A percentile compares a stretch with the other conserved stretches of the same genome.
These are phyloP conservation scores for Phaeosphaeriaceae sp. DNA, from an alignment of 2,329 filamentous ascomycete genomes.

Conservation along the genomic window DNA sequence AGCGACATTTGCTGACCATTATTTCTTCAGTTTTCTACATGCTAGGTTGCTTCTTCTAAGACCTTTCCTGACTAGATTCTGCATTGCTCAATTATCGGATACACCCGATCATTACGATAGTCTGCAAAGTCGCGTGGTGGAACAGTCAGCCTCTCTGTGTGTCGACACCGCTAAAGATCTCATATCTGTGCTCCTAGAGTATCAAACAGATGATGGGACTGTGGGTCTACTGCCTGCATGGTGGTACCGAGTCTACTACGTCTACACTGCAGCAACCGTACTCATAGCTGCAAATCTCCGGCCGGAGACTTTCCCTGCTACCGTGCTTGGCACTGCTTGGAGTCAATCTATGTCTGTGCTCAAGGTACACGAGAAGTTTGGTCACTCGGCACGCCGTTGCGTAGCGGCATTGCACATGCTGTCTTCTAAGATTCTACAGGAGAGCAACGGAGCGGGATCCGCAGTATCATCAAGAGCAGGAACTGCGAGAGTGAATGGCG, in stretches of 20 bases:
- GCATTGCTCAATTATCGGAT: neutral
- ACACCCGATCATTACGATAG: neutral
- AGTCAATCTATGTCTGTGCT: neutral
- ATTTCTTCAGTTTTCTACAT: neutral
- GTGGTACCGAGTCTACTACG: constrained; percentile 4
- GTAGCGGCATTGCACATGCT: neutral
- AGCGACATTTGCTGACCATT: neutral
- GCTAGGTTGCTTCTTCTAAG: neutral
- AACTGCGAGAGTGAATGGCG: neutral
- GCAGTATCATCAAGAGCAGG: neutral
- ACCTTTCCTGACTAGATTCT: neutral
- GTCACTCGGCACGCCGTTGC: neutral
- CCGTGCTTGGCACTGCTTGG: neutral
- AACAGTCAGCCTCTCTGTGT: neutral
- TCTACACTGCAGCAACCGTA: constrained; percentile 1
- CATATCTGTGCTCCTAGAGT: neutral
- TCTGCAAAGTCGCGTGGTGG: neutral
- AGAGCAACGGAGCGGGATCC: neutral
- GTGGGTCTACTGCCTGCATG: constrained; percentile 1
- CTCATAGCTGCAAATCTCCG: neutral
- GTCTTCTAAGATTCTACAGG: neutral
- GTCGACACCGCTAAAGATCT: neutral
- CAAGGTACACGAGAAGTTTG: neutral
- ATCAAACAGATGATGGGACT: neutral
- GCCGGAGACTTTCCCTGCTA: neutral